Percentiles rank a stretch among this genome's conserved stretches.
Conservation (phyloP, 2,329 filamentous ascomycete genomes). For the Mycogone perniciosa region DNA sequence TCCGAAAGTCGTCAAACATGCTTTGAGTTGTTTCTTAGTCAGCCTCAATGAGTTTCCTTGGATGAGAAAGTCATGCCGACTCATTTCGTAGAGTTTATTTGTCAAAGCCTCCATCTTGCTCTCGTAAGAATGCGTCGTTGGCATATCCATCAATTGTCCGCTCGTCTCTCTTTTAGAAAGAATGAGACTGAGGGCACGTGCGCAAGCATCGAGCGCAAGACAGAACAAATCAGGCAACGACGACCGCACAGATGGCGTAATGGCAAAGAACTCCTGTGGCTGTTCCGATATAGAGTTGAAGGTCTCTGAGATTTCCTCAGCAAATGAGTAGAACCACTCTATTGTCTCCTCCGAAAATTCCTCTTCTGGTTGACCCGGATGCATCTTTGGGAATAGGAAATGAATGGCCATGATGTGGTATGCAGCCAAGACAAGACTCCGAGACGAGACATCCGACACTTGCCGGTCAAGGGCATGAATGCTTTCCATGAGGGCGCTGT, state of each 20-base stretch:
- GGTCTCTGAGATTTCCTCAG: conserved; percentile 24
- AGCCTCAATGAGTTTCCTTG: conserved; percentile 19
- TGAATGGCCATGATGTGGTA: conserved; percentile 30
- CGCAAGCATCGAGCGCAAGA: conserved; percentile 27
- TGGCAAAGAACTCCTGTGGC: conserved; percentile 15
- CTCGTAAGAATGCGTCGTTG: conserved; percentile 20
- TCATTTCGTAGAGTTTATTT: conserved; percentile 21
- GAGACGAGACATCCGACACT: conserved; percentile 19
- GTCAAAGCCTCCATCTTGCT: conserved; percentile 20
- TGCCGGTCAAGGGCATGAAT: conserved; percentile 19
- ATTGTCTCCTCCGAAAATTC: conserved; percentile 19
- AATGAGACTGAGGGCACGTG: conserved; percentile 23
- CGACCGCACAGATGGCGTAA: conserved; percentile 18
- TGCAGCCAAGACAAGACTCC: conserved; percentile 24
- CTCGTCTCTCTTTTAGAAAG: conserved; percentile 15
- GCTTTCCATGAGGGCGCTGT: conserved; percentile 21
- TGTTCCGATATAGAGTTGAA: conserved; percentile 18
- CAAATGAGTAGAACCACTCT: conserved; percentile 23
- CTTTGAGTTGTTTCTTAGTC: conserved; percentile 26
- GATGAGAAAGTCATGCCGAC: conserved; percentile 23
- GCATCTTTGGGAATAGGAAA: conserved; percentile 24
- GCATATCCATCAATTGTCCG: conserved; percentile 16
- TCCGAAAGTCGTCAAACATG: conserved; percentile 19
- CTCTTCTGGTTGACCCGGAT: conserved; percentile 16
- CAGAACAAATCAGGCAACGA: conserved; percentile 24